Base-by-base conservation (phyloP, 1,139 yeast genomes). In the Arxiozyma bovina region DNA sequence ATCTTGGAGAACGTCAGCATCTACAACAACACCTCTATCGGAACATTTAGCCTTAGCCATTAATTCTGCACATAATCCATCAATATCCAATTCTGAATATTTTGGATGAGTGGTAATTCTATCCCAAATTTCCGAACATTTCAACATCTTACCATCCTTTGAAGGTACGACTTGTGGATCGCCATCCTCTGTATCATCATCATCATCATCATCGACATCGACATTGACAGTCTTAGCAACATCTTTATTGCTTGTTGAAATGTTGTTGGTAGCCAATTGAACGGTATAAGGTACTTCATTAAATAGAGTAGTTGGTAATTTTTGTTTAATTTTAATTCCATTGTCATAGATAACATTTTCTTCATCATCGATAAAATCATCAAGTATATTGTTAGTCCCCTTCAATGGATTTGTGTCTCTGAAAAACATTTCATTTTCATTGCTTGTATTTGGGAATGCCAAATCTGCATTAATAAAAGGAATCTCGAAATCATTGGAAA, bases 81-180 rank as follows among this genome's bases (percentile, higher is more conserved):
- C 97, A 60, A 93, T 90, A 70, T 93, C 98, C 55, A 93, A 77
- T 58, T 91, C 96, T 7, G 94, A 83, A 70, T 91, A 93, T 68
- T 86, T 83, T 42, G 99, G 98, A 75, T 93, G 97, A 18, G 95
- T 74, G 3, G 96, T 87, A 45, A 93, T 87, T 65, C 98, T 80
- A 69, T 91, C 98, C 99, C 99, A 93, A 23, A 91, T 86, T 63
- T 90, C 97, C 0, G 95, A 82, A 70, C 99, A 93, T 65, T 81
- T 79, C 71, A 88, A 70, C 61, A 76, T 67, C 63, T 70, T 74
- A 50, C 45, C 54, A 51, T 58, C 60, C 40, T 54, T 57, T 17
- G 59, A 57, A 4, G 60, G 61, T 2, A 58, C 61, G 6, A 55
- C 50, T 22, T 48, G 51, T 8, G 22, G 34, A 22, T 50, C 51